Evolutionary conservation across 192 early-diverging fungal species (phyloP).

Genomic region (Tieghemiomyces parasiticus): DNA sequence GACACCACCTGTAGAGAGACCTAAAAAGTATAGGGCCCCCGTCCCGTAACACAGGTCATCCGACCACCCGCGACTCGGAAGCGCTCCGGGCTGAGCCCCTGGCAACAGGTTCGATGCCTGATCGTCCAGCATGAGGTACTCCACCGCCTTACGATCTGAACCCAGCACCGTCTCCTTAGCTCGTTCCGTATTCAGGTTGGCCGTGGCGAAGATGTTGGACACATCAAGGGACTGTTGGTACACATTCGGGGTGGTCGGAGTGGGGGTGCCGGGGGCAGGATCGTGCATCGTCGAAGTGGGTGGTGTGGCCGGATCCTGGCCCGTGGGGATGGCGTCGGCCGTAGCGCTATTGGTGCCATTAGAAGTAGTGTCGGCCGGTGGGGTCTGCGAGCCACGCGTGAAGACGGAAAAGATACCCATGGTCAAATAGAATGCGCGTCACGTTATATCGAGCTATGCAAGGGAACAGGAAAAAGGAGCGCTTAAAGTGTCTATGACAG

Average conservation of each 20-base stretch:
- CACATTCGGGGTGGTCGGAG: neutral
- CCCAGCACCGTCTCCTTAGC: neutral
- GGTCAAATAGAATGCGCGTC: no score
- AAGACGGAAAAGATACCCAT: neutral
- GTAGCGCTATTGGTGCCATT: neutral
- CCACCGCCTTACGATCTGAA: neutral
- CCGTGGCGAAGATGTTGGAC: slow-evolving; percentile 3
- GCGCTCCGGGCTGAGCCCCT: slow-evolving; percentile 25
- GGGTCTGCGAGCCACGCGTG: neutral
- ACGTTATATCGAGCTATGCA: no score
- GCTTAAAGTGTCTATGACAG: no score
- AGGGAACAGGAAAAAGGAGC: no score
- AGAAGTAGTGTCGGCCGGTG: neutral
- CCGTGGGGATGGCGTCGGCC: no score
- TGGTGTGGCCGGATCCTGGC: neutral
- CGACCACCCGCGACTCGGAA: slow-evolving; percentile 60
- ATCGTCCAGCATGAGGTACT: slow-evolving; percentile 7
- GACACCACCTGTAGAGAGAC: slow-evolving; percentile 51
- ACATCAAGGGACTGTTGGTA: neutral
- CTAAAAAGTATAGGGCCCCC: slow-evolving; percentile 60
- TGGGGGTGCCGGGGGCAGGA: neutral
- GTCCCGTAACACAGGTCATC: slow-evolving; percentile 79
- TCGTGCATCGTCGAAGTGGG: neutral
- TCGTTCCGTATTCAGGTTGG: slow-evolving; percentile 1
- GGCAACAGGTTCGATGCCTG: slow-evolving; percentile 4